A percentile compares a stretch with the other conserved stretches of the same genome.
phyloP scores from a whole-genome alignment of 108 stramenopile species.

The Nannochloropsis gaditana region DNA sequence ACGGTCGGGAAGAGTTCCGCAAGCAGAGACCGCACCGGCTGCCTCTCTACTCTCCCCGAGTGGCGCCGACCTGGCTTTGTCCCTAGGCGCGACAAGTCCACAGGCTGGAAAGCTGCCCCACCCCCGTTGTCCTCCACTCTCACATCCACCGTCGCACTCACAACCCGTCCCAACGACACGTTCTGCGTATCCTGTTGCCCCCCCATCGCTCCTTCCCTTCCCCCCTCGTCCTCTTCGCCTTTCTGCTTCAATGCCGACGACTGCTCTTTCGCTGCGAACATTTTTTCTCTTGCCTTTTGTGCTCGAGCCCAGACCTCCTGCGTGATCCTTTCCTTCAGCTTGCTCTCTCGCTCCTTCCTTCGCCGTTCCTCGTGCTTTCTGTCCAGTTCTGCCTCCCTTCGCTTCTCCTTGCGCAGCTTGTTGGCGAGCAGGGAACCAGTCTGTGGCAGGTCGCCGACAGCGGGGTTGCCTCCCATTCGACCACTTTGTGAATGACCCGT shows the following conservation, averaged over 20 bases:
- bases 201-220: background rate
- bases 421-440: background rate
- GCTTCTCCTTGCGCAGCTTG: background rate
- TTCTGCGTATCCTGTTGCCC: background rate
- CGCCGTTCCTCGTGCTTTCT: background rate
- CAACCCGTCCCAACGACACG: no score
- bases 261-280: background rate
- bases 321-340: constrained; percentile 9
- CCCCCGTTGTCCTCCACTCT: no score
- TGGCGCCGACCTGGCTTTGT: no score
- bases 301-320: background rate
- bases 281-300: background rate
- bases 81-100: no score
- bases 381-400: background rate
- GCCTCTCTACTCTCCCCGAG: no score
- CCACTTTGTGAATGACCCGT: background rate
- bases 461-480: background rate
- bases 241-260: background rate
- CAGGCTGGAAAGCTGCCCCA: no score
- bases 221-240: background rate
- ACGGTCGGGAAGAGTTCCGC: no score
- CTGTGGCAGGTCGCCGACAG: background rate
- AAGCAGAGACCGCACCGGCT: no score
- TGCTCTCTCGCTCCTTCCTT: constrained; percentile 11
- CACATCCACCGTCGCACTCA: no score